These are phyloP conservation scores for Boletus barrowsii DNA, from an alignment of 768 basidiomycete genomes.

Conservation along the genomic window DNA sequence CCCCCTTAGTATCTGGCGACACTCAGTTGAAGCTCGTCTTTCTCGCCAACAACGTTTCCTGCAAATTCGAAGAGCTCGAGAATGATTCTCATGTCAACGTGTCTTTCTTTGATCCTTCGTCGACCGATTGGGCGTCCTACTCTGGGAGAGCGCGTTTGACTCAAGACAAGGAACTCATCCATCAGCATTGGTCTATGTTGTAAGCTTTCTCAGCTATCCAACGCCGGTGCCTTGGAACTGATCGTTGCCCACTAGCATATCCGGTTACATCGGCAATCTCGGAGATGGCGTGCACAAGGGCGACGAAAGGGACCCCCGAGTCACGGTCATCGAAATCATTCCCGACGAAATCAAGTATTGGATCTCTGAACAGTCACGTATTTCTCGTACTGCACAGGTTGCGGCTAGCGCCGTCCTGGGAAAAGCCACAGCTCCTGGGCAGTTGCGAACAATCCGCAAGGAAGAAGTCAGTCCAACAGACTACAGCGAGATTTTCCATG, in stretches of 20 bases:
- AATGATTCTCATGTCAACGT: slow-evolving; percentile 79
- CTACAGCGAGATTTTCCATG: not conserved
- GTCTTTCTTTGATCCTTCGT: slow-evolving; percentile 64
- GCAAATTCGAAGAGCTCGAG: slow-evolving; percentile 74
- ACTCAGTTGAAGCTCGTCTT: slow-evolving; percentile 60
- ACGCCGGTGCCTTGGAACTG: not conserved
- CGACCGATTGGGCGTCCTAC: slow-evolving; percentile 79
- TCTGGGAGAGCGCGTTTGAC: slow-evolving; percentile 68
- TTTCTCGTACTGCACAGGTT: slow-evolving; percentile 60
- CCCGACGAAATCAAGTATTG: slow-evolving; percentile 84
- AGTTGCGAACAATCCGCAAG: slow-evolving; percentile 69
- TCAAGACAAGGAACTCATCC: slow-evolving; percentile 60
- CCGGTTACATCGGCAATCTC: slow-evolving; percentile 84
- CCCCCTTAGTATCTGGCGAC: slow-evolving; percentile 38
- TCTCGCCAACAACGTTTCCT: slow-evolving; percentile 68
- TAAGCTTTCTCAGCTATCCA: slow-evolving; percentile 22
- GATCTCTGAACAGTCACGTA: slow-evolving; percentile 56
- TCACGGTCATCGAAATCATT: slow-evolving; percentile 74
- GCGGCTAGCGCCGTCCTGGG: slow-evolving; percentile 61
- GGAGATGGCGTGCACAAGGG: slow-evolving; percentile 84
- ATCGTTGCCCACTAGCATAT: slow-evolving; percentile 38
- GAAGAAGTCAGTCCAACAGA: slow-evolving; percentile 54
- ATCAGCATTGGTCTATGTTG: slow-evolving; percentile 61
- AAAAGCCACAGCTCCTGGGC: slow-evolving; percentile 64
- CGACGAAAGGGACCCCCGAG: slow-evolving; percentile 73